phyloP scores from a whole-genome alignment of 106 monocot genomes.

The Platanthera guangdongensis region DNA sequence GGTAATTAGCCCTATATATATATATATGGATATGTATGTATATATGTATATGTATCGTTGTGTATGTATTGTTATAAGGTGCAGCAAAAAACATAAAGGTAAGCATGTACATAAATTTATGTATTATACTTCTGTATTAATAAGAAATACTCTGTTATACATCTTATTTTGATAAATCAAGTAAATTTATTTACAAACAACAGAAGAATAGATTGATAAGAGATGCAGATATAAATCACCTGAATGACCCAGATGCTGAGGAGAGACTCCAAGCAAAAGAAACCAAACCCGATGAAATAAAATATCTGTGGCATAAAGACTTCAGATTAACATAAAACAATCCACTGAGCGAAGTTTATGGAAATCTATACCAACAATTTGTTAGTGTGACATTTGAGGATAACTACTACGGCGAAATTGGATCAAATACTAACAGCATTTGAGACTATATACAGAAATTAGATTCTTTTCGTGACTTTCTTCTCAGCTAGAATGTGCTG shows the following conservation, averaged over 20 bases:
- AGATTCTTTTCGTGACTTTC: too few species aligned
- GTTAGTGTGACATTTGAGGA: not conserved
- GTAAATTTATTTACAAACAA: not conserved
- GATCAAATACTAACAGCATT: not conserved
- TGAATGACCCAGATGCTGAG: slow-evolving; percentile 79
- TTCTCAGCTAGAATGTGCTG: too few species aligned
- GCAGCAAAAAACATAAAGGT: too few species aligned
- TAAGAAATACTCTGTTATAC: not conserved
- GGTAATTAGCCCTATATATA: too few species aligned
- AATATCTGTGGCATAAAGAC: slow-evolving; percentile 49
- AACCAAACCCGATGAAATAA: slow-evolving; percentile 78
- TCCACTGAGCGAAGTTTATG: not conserved
- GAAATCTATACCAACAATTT: not conserved
- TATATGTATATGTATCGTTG: too few species aligned
- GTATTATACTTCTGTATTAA: not conserved
- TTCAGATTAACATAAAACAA: not conserved
- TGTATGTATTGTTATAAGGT: too few species aligned
- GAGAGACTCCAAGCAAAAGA: slow-evolving; percentile 70
- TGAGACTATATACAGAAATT: too few species aligned
- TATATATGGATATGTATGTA: too few species aligned
- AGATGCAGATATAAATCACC: slow-evolving; percentile 18
- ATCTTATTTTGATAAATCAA: too few species aligned
- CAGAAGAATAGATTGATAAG: not conserved
- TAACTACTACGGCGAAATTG: not conserved
- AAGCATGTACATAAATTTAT: not conserved